Conservation (phyloP, 495 filamentous ascomycete species). For the Penicillium mononematosum region DNA sequence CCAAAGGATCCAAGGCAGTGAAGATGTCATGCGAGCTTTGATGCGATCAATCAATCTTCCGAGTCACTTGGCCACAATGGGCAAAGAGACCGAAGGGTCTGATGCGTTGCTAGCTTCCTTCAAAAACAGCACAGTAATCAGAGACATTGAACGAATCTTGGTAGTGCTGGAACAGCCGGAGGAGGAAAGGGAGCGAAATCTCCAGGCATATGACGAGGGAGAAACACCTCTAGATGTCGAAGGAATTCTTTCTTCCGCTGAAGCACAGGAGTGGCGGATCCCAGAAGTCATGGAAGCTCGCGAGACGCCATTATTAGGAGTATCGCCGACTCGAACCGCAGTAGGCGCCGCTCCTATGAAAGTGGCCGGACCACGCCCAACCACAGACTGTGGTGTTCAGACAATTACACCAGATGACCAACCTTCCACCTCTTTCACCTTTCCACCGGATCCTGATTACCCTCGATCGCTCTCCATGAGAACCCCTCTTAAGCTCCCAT, state of each 20-base stretch:
- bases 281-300: conserved; percentile 30
- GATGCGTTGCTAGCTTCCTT: conserved; percentile 52
- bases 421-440: conserved; percentile 9
- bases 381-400: conserved; percentile 32
- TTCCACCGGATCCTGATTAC: conserved; percentile 9
- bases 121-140: conserved; percentile 53
- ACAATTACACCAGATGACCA: conserved; percentile 11
- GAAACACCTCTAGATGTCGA: conserved; percentile 41
- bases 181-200: conserved; percentile 32
- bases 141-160: conserved; percentile 53
- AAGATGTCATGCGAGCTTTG: conserved; percentile 44
- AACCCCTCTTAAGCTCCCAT: conserved; percentile 35
- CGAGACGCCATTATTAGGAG: conserved; percentile 24
- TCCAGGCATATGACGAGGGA: conserved; percentile 24
- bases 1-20: conserved; percentile 43
- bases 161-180: conserved; percentile 45
- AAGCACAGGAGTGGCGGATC: conserved; percentile 42
- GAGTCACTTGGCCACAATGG: conserved; percentile 42
- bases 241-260: conserved; percentile 35
- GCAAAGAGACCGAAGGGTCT: conserved; percentile 46
- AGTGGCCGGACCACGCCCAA: conserved; percentile 13
- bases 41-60: conserved; percentile 42
- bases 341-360: conserved; percentile 21
- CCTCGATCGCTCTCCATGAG: conserved; percentile 17
- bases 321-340: conserved; percentile 36